These are phyloP conservation scores for Actinomucor elegans DNA, from an alignment of 371 early-diverging fungal genomes.

Conservation along the genomic window DNA sequence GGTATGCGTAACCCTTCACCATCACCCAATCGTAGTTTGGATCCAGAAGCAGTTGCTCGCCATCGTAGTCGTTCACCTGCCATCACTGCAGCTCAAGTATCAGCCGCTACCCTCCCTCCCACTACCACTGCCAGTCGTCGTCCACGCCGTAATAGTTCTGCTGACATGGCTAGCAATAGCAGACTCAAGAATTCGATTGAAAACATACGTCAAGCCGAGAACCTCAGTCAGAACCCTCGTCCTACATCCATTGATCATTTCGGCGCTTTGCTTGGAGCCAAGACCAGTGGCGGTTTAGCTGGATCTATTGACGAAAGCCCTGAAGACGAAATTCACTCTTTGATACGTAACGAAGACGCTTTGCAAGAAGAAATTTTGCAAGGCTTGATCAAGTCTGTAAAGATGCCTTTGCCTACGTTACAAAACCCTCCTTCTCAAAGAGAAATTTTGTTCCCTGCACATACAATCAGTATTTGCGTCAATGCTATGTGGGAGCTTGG, in stretches of 20 bases:
- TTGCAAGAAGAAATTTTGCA: slow-evolving; percentile 88
- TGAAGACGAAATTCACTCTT: slow-evolving; percentile 52
- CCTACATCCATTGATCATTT: slow-evolving; percentile 47
- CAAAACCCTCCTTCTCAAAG: slow-evolving; percentile 78
- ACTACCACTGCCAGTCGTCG: slow-evolving; percentile 1
- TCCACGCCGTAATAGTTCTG: slow-evolving; percentile 46
- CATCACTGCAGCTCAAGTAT: background rate
- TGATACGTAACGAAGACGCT: slow-evolving; percentile 69
- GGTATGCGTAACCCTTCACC: slow-evolving; percentile 38
- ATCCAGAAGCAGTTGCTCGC: slow-evolving; percentile 15
- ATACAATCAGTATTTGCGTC: slow-evolving; percentile 81
- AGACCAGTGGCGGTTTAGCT: slow-evolving; percentile 18
- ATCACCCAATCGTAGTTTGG: slow-evolving; percentile 25
- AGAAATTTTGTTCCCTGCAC: slow-evolving; percentile 93
- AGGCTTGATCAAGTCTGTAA: slow-evolving; percentile 83
- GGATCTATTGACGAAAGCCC: slow-evolving; percentile 40
- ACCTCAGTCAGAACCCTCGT: slow-evolving; percentile 32
- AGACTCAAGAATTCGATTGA: slow-evolving; percentile 42
- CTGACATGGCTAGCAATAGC: slow-evolving; percentile 30
- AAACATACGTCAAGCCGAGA: slow-evolving; percentile 35
- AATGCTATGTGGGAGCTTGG: slow-evolving; percentile 86
- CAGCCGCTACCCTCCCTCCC: background rate
- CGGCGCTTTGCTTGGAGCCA: slow-evolving; percentile 20
- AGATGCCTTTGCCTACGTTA: slow-evolving; percentile 86
- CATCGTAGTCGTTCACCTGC: slow-evolving; percentile 21